These are phyloP conservation scores for Hemerocallis citrina DNA, from an alignment of 106 monocot species.

Conservation along the genomic window DNA sequence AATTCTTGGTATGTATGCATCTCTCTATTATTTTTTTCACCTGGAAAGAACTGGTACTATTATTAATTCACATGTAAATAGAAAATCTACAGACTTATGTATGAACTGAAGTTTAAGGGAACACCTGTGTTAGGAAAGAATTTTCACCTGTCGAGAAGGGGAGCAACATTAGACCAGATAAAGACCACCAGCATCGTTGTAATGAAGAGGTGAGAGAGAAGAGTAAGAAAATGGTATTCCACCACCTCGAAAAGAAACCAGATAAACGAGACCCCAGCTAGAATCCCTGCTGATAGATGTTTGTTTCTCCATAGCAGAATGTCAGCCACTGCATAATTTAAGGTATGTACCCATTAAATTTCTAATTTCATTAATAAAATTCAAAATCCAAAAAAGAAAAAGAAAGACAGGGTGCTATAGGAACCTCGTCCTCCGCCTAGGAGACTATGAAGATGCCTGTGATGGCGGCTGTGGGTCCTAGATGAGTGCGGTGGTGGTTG, in stretches of 20 bases:
- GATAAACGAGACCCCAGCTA: slow-evolving; percentile 26
- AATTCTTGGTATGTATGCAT: too few species aligned
- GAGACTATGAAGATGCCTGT: background rate
- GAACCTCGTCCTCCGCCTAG: slow-evolving; percentile 9
- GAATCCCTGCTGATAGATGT: slow-evolving; percentile 34
- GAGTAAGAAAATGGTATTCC: slow-evolving; percentile 70
- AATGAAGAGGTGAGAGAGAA: slow-evolving; percentile 50
- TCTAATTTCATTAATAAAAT: background rate
- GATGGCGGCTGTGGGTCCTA: background rate
- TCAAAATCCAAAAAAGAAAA: background rate
- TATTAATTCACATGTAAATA: too few species aligned
- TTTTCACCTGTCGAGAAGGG: slow-evolving; percentile 42
- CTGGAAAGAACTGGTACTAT: too few species aligned
- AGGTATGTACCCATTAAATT: background rate
- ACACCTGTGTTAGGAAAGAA: background rate
- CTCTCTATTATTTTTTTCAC: too few species aligned
- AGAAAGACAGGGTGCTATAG: background rate
- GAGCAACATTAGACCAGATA: slow-evolving; percentile 57
- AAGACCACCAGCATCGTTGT: slow-evolving; percentile 44
- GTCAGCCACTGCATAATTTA: slow-evolving; percentile 48
- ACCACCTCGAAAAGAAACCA: slow-evolving; percentile 70
- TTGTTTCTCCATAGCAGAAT: slow-evolving; percentile 63
- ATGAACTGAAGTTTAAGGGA: background rate
- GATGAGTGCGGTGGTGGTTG: background rate
- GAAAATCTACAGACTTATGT: background rate